Base-by-base conservation (phyloP, 2,329 filamentous ascomycete genomes). In the Talaromyces sp. region DNA sequence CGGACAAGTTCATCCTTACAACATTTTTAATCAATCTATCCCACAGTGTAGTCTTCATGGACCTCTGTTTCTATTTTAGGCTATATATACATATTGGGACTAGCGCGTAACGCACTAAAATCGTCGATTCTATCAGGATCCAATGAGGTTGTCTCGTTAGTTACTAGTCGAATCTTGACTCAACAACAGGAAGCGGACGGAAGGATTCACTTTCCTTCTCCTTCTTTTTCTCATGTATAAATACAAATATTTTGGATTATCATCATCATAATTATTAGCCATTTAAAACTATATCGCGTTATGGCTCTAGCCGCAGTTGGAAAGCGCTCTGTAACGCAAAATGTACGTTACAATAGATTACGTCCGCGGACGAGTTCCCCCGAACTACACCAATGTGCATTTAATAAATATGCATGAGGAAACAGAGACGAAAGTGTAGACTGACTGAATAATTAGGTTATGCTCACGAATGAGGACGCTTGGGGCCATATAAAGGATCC, bases 71-170 rank as follows among this genome's bases (percentile, higher is more conserved):
- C 35, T 38, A 38, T 38, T 38, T 5, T 38, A 38, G 7, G 17
- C 35, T 38, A 38, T 38, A 56, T 49, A 24, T n/a, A 49, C 43
- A 31, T n/a, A 38, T 38, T n/a, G 24, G 55, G 38, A 46, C 29
- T 56, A 56, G 55, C 55, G 38, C 55, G 55, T 56, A 56, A 56
- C 41, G 55, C 55, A 56, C 55, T 56, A 21, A 17, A 24, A 31
- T 56, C 46, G 49, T 19, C 14, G 19, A 17, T 31, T 49, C 0
- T 49, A 8, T n/a, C 17, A n/a, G 35, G 17, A 9, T 8, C 35
- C 35, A 38, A 38, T 38, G 14, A n/a, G 6, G 1, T 17, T 38
- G 4, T 6, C 4, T 38, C 13, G 17, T 38, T 17, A 38, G 5
- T n/a, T 38, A n/a, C 35, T 38, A 38, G 35, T 17, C 4, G 35